Evolutionary conservation across 1,284 basidiomycete species (phyloP).

Genomic region (Meripilus lineatus): DNA sequence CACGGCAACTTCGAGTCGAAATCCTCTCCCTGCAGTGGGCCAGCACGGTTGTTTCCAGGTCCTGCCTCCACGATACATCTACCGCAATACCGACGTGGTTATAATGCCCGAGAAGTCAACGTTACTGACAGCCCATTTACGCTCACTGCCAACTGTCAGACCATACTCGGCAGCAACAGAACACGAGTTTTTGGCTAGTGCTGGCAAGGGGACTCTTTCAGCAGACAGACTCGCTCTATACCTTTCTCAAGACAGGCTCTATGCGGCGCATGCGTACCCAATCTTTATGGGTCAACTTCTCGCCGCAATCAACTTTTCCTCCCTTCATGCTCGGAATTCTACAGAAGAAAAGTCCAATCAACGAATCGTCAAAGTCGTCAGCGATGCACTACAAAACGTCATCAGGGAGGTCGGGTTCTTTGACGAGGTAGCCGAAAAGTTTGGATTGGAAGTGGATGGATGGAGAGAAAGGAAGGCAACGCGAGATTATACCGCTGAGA

Average conservation of each 20-base stretch:
- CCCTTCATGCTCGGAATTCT: conserved; percentile 28
- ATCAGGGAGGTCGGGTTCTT: conserved; percentile 63
- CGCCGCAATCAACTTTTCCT: conserved; percentile 45
- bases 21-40: too few species aligned
- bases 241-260: conserved; percentile 65
- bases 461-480: conserved; percentile 60
- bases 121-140: conserved; percentile 29
- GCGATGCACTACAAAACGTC: conserved; percentile 50
- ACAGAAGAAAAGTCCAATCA: conserved; percentile 33
- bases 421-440: conserved; percentile 40
- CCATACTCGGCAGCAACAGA: conserved; percentile 43
- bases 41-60: too few species aligned
- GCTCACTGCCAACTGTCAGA: conserved; percentile 28
- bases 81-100: background rate
- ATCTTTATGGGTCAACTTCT: conserved; percentile 56
- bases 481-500: conserved; percentile 65
- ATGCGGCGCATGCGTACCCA: conserved; percentile 64
- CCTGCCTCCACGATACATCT: too few species aligned
- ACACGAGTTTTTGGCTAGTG: conserved; percentile 53
- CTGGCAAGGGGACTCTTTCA: conserved; percentile 46
- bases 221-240: conserved; percentile 46
- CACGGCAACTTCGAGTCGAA: too few species aligned
- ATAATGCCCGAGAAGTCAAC: conserved; percentile 3
- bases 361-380: conserved; percentile 44
- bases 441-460: conserved; percentile 38